phyloP scores from a whole-genome alignment of 2,329 filamentous ascomycete species.

The Pezicula neosporulosa region DNA sequence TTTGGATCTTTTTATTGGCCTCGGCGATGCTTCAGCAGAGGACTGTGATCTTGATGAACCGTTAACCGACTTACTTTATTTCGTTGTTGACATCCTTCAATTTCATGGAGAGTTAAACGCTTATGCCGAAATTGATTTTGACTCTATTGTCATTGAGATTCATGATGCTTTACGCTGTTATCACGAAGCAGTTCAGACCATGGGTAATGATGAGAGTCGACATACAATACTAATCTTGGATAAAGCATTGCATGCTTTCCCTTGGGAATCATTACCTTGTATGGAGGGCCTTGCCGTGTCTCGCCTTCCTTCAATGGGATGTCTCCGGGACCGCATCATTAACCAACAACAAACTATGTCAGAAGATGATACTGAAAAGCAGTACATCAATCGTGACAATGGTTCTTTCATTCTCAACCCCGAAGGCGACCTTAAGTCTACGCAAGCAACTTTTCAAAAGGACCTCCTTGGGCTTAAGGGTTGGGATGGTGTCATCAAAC shows the following conservation, averaged over 20 bases:
- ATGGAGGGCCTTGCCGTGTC: conserved; percentile 77
- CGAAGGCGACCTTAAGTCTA: conserved; percentile 75
- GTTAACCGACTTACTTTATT: conserved; percentile 90
- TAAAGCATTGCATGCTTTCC: conserved; percentile 85
- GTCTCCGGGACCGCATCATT: conserved; percentile 72
- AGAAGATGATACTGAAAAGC: conserved; percentile 34
- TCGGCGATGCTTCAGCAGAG: conserved; percentile 69
- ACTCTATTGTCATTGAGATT: conserved; percentile 83
- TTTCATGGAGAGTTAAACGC: conserved; percentile 96
- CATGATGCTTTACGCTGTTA: conserved; percentile 81
- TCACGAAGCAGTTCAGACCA: conserved; percentile 47
- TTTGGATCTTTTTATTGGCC: conserved; percentile 81
- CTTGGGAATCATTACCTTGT: conserved; percentile 93
- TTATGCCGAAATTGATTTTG: conserved; percentile 97
- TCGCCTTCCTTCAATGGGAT: conserved; percentile 81
- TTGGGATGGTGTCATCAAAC: conserved; percentile 69
- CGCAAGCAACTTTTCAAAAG: conserved; percentile 70
- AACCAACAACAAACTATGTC: conserved; percentile 14
- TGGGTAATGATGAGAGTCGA: conserved; percentile 33
- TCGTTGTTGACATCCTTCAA: conserved; percentile 92
- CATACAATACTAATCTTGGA: conserved; percentile 91
- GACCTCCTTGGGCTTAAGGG: conserved; percentile 60
- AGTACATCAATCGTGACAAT: conserved; percentile 50
- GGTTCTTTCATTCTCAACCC: conserved; percentile 89
- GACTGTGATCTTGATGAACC: conserved; percentile 79